These are phyloP conservation scores for Abortiporus biennis DNA, from an alignment of 1,284 basidiomycete species.

Conservation along the genomic window DNA sequence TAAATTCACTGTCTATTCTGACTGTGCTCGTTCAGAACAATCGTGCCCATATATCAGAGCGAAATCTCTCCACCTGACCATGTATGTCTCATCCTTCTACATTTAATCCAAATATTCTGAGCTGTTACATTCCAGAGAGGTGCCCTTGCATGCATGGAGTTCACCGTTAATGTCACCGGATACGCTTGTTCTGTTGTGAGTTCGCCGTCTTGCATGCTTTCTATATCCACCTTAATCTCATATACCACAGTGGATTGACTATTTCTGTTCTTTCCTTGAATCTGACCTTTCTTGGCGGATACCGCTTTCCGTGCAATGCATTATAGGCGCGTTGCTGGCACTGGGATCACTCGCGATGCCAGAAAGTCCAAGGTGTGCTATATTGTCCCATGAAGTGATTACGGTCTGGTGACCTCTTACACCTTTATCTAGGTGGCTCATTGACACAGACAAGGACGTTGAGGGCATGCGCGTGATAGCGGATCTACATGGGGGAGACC, in stretches of 20 bases:
- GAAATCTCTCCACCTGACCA: constrained; percentile 95
- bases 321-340: constrained; percentile 84
- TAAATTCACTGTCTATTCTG: not conserved
- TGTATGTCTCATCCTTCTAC: constrained; percentile 40
- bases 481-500: constrained; percentile 85
- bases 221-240: not conserved
- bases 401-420: not conserved
- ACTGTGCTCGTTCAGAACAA: constrained; percentile 53
- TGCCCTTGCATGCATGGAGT: constrained; percentile 93
- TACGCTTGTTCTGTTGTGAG: constrained; percentile 92
- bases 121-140: constrained; percentile 53
- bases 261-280: constrained; percentile 86
- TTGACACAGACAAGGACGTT: constrained; percentile 83
- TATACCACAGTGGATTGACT: constrained; percentile 82
- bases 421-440: constrained; percentile 67
- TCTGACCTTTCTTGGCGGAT: constrained; percentile 81
- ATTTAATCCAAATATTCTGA: not conserved
- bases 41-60: constrained; percentile 96
- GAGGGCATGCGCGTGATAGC: constrained; percentile 88
- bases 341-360: constrained; percentile 84
- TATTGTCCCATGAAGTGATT: not conserved
- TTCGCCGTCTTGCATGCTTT: constrained; percentile 12
- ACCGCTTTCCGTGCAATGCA: constrained; percentile 81
- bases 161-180: constrained; percentile 90
- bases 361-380: constrained; percentile 78